phyloP scores from a whole-genome alignment of 2,329 filamentous ascomycete genomes.

The Diplodia seriata region DNA sequence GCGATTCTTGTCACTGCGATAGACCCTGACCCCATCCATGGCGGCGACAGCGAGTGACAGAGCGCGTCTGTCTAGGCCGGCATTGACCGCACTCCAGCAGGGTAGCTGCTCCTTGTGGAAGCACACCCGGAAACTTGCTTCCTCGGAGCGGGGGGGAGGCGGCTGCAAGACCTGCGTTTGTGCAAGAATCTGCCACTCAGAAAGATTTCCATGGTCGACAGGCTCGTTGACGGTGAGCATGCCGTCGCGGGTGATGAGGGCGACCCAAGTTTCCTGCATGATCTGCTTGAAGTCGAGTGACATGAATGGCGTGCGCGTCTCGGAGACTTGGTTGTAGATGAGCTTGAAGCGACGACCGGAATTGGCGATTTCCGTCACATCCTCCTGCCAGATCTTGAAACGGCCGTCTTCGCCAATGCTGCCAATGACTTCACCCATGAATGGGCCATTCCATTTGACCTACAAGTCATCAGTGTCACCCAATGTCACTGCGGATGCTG shows the following conservation, averaged over 20 bases:
- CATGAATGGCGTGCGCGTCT: constrained; percentile 73
- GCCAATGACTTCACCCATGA: constrained; percentile 84
- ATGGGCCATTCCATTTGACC: constrained; percentile 93
- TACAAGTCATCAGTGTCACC: constrained; percentile 45
- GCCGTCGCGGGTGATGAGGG: constrained; percentile 83
- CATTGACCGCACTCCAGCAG: constrained; percentile 76
- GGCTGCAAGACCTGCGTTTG: constrained; percentile 74
- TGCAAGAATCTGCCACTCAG: constrained; percentile 77
- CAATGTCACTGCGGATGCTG: constrained; percentile 6
- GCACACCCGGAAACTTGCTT: constrained; percentile 82
- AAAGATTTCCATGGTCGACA: constrained; percentile 79
- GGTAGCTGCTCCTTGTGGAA: constrained; percentile 90
- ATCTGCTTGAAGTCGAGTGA: constrained; percentile 88
- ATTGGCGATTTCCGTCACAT: constrained; percentile 76
- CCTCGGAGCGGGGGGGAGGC: constrained; percentile 76
- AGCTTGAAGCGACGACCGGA: constrained; percentile 81
- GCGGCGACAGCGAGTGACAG: constrained; percentile 84
- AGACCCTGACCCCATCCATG: constrained; percentile 83
- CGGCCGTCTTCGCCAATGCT: constrained; percentile 89
- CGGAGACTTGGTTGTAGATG: constrained; percentile 66
- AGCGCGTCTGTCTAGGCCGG: constrained; percentile 80
- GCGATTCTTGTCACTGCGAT: constrained; percentile 75
- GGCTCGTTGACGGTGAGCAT: constrained; percentile 83
- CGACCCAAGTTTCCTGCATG: constrained; percentile 83
- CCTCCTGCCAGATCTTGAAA: constrained; percentile 92